Conservation (phyloP, 2,329 filamentous ascomycete genomes). For the Ophiocordyceps sinensis region DNA sequence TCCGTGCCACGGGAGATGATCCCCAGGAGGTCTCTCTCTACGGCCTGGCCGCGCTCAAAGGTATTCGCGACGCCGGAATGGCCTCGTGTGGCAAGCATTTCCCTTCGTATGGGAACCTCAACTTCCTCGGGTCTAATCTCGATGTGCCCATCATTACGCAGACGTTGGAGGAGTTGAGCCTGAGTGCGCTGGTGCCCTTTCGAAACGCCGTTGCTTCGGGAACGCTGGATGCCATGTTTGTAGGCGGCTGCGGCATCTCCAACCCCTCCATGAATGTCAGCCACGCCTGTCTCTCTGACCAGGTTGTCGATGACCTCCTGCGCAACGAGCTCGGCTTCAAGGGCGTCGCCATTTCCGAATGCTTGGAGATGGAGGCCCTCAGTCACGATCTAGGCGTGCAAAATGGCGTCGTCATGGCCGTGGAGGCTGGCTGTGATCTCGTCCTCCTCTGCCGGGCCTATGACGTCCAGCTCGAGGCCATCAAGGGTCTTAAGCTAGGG, state of each 20-base stretch:
- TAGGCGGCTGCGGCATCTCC: conserved; percentile 84
- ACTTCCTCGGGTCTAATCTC: conserved; percentile 79
- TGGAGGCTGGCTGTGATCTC: conserved; percentile 89
- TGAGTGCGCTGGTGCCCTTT: conserved; percentile 87
- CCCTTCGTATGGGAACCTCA: conserved; percentile 87
- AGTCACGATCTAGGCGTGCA: conserved; percentile 95
- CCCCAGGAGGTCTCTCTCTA: conserved; percentile 91
- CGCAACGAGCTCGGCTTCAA: conserved; percentile 81
- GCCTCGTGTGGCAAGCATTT: conserved; percentile 93
- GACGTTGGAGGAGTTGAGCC: conserved; percentile 77
- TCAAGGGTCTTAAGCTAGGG: conserved; percentile 76
- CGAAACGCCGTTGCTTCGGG: conserved; percentile 78
- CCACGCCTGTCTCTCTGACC: conserved; percentile 85
- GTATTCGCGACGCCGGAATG: conserved; percentile 81
- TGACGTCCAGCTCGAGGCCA: conserved; percentile 78
- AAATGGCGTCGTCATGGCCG: conserved; percentile 92
- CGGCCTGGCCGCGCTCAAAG: conserved; percentile 78
- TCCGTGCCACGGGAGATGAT: conserved; percentile 81
- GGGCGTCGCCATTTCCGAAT: conserved; percentile 89
- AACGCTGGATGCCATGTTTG: conserved; percentile 80
- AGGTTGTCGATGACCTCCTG: conserved; percentile 81
- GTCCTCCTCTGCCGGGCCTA: conserved; percentile 80
- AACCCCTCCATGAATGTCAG: conserved; percentile 88
- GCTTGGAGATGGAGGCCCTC: conserved; percentile 89
- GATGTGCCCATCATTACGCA: conserved; percentile 95